Base-by-base conservation (phyloP, 2,329 filamentous ascomycete species). In the Ascochyta clinopodiicola region DNA sequence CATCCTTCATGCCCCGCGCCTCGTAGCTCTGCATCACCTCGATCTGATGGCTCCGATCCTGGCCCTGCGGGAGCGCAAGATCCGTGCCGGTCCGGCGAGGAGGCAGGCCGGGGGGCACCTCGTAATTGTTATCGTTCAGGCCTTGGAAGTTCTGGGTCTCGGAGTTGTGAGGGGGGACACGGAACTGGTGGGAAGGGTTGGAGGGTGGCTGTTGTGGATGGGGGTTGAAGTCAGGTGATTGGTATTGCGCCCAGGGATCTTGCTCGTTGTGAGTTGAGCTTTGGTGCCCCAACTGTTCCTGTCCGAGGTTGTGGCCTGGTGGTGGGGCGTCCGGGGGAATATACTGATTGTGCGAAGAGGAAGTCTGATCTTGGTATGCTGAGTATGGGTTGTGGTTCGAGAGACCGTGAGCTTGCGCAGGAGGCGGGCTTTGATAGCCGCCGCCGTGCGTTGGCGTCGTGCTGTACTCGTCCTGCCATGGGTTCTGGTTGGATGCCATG, bases 41-140 rank as follows among this genome's bases (percentile, higher is more conserved):
- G 40, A 78, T 74, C 51, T 79, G 76, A 61, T 80, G 77, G 36
- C 66, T 75, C 61, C 60, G 73, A 60, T 75, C 79, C 57, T 77
- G 72, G 32, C 69, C 69, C n/a, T 70, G 70, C 1, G 78, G 78
- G 1, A 79, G 70, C 17, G 77, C 69, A n/a, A 67, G 55, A 44
- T 78, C 77, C 10, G 72, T 73, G 25, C 56, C 66, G 22, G 66
- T 61, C 47, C 71, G 70, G 29, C 67, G 69, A 2, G 68, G 69
- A 5, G 70, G 70, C 2, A 68, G 67, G 4, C 54, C 56, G 9
- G 71, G 70, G 1, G 69, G 60, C 1, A 47, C 42, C 32, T 67
- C 61, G 13, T 58, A 57, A 25, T 52, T 50, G 45, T 53, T 50
- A 35, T 53, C 55, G n/a, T 57, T 52, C 34, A 57, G 24, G 29